phyloP scores from a whole-genome alignment of 441 rosid species.

The Erodium moschatum region DNA sequence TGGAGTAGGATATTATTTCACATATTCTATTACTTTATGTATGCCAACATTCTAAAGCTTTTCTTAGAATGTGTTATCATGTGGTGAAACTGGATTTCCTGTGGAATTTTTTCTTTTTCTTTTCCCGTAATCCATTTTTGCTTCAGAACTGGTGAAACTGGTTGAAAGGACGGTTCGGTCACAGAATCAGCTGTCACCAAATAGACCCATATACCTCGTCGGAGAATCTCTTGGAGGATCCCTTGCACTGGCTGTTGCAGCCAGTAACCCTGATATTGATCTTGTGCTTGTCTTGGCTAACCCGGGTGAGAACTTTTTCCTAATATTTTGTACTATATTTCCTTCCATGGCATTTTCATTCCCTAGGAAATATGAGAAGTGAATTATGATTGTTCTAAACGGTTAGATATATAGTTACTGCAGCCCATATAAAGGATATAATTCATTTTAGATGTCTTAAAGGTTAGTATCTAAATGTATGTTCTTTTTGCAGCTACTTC shows the following conservation, averaged over 20 bases:
- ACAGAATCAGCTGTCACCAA: slow-evolving; percentile 35
- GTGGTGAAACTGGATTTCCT: too few species aligned
- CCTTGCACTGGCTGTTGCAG: slow-evolving; percentile 74
- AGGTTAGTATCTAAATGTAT: slow-evolving; percentile 5
- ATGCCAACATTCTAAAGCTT: not conserved
- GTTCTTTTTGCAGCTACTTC: slow-evolving; percentile 61
- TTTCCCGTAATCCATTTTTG: slow-evolving; percentile 6
- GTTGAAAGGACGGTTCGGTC: slow-evolving; percentile 53
- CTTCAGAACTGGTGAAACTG: slow-evolving; percentile 53
- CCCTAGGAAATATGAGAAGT: not conserved
- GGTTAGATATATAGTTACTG: too few species aligned
- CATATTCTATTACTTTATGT: not conserved
- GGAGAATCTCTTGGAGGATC: slow-evolving; percentile 88
- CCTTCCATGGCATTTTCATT: not conserved
- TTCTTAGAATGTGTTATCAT: not conserved
- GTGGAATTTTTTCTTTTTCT: not conserved
- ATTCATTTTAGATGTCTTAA: not conserved
- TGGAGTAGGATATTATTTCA: not conserved
- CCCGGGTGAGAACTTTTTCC: slow-evolving; percentile 44
- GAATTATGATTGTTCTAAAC: too few species aligned
- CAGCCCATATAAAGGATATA: too few species aligned
- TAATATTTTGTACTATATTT: not conserved
- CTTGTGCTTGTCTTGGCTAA: slow-evolving; percentile 61
- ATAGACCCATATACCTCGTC: slow-evolving; percentile 70
- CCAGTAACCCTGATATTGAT: slow-evolving; percentile 54